Evolutionary conservation across 305 asterid species (phyloP).

Genomic region (Fraxinus velutina): DNA sequence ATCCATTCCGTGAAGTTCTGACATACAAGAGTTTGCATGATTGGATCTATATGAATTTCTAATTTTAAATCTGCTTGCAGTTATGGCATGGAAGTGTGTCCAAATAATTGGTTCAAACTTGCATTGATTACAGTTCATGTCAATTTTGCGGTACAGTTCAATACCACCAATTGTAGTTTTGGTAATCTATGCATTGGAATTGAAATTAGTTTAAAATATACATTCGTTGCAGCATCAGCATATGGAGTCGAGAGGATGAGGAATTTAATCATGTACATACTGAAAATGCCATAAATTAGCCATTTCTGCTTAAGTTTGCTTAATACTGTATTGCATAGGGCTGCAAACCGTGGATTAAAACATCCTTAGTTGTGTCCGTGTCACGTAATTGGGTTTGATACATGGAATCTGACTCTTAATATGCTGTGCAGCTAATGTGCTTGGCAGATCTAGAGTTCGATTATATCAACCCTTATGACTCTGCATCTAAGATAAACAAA

Average conservation of each 20-base stretch:
- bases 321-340: neutral
- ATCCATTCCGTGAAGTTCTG: neutral
- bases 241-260: neutral
- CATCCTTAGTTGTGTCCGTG: neutral
- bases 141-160: neutral
- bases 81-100: neutral
- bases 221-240: neutral
- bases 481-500: conserved; percentile 54
- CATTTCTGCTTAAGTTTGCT: neutral
- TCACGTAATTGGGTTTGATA: neutral
- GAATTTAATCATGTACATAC: neutral
- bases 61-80: neutral
- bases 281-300: neutral
- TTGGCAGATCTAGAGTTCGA: conserved; percentile 69
- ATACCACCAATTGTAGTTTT: neutral
- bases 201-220: neutral
- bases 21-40: neutral
- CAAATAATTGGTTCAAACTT: neutral
- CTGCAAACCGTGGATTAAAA: neutral
- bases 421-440: conserved; percentile 51
- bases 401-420: conserved; percentile 12
- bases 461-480: conserved; percentile 67
- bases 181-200: neutral
- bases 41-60: neutral
- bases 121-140: neutral